A percentile compares a stretch with the other conserved stretches of the same genome.
Evolutionary conservation across 257 asterid genomes (phyloP).

Genomic region (Perilla frutescens): DNA sequence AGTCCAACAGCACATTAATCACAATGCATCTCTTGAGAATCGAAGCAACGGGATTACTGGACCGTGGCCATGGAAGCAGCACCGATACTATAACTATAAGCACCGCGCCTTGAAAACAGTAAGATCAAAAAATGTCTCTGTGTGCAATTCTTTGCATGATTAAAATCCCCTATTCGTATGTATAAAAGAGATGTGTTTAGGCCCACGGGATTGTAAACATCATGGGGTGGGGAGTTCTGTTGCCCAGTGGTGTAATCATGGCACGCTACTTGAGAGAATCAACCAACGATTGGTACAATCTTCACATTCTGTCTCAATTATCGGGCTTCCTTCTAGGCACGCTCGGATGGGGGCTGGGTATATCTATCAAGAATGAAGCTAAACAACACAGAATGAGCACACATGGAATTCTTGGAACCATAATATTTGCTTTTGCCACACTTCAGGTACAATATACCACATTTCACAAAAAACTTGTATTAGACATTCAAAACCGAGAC

Average conservation of each 20-base stretch:
- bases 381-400: constrained; percentile 35
- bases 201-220: constrained; percentile 50
- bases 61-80: constrained; percentile 33
- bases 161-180: too few relatives aligned
- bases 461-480: too few relatives aligned
- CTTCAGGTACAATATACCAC: constrained; percentile 40
- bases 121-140: constrained; percentile 22
- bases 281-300: constrained; percentile 42
- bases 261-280: constrained; percentile 49
- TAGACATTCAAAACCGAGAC: too few relatives aligned
- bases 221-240: constrained; percentile 58
- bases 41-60: constrained; percentile 9
- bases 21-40: constrained; percentile 24
- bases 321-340: constrained; percentile 53
- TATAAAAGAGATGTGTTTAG: constrained; percentile 17
- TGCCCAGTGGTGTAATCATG: constrained; percentile 43
- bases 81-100: constrained; percentile 13
- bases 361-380: constrained; percentile 37
- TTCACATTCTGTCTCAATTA: constrained; percentile 44
- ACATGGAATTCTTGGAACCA: constrained; percentile 58
- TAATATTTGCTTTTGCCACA: constrained; percentile 40
- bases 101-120: constrained; percentile 43
- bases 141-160: background rate
- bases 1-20: background rate
- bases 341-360: constrained; percentile 58